Evolutionary conservation across 1,284 basidiomycete genomes (phyloP), one percentile per base, ranked within the genome.

Genomic region (Salmacisia buchloeana): DNA sequence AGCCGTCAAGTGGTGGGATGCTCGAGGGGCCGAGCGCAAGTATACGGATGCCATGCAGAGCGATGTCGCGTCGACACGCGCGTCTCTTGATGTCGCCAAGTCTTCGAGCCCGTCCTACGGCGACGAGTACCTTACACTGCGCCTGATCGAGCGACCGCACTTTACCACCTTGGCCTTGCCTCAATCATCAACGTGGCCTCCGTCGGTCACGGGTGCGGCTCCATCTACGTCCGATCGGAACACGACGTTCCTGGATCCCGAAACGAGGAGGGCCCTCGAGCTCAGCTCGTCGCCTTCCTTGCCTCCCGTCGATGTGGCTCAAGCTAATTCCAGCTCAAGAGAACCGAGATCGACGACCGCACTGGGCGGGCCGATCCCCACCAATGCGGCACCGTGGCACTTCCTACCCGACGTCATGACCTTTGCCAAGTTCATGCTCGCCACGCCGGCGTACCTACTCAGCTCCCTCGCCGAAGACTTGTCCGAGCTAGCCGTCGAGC

Each of bases 111-210:
- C 39, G n/a, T n/a, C 49, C 34, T 27, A 29, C 41, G 83, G 83
- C 59, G 57, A 75, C 18, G 83, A 86, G 15, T 80, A 94, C 71
- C 86, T 86, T 45, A 89, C 70, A 0, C 49, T 99, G 88, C 88
- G 93, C 21, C 85, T 99, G 3, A 87, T 98, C 70, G 89, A 94
- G 74, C 87, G 94, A 6, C 94, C 94, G 2, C 91, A 92, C 75
- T 91, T 96, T 73, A 94, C 92, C 2, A 96, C 92, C 0, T 85
- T 98, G n/a, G 94, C 96, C 2, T 84, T 99, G 12, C 94, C 94
- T 49, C 87, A 91, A 31, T 94, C 94, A 0, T 78, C 83, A 7
- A 92, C 92, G 1, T 99, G 94, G 93, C 94, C 92, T 2, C 13
- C 41, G 21, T 35, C 33, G 7, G 9, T 18, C 27, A 13, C 9